phyloP scores from a whole-genome alignment of 1,284 basidiomycete genomes.

The Exsudoporus floridanus region DNA sequence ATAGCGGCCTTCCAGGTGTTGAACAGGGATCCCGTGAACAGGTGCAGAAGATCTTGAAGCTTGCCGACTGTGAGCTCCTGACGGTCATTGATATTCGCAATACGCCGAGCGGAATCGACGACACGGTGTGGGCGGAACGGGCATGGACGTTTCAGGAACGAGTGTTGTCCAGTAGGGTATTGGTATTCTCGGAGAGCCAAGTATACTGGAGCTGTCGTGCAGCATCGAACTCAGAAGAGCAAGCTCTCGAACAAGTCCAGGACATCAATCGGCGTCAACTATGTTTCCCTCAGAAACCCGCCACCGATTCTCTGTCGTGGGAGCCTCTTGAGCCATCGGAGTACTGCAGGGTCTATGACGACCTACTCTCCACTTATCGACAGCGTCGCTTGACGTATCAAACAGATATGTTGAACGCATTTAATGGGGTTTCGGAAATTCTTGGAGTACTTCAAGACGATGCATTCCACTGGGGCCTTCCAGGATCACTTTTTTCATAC shows the following conservation, averaged over 20 bases:
- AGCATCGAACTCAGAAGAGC: constrained; percentile 16
- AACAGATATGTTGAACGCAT: constrained; percentile 23
- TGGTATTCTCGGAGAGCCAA: constrained; percentile 21
- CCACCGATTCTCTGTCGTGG: background rate
- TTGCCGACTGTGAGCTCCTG: constrained; percentile 8
- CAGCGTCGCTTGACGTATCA: constrained; percentile 14
- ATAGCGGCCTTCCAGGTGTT: constrained; percentile 17
- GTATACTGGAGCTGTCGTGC: constrained; percentile 22
- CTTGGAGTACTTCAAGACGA: constrained; percentile 15
- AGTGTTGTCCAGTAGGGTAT: constrained; percentile 16
- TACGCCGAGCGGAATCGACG: constrained; percentile 1
- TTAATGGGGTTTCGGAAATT: constrained; percentile 13
- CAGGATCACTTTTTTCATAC: constrained; percentile 16
- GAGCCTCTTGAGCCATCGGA: background rate
- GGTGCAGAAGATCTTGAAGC: constrained; percentile 11
- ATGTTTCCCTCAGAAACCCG: constrained; percentile 2
- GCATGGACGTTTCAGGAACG: constrained; percentile 29
- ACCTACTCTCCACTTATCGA: constrained; percentile 12
- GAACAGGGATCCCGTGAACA: constrained; percentile 1
- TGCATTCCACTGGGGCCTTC: constrained; percentile 20
- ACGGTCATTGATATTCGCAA: constrained; percentile 10
- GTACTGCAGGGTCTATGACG: background rate
- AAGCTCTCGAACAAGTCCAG: constrained; percentile 5
- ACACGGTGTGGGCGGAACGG: constrained; percentile 12
- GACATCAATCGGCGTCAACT: background rate